Conservation (phyloP, 352 stramenopile genomes). For the Aphanomyces invadans region DNA sequence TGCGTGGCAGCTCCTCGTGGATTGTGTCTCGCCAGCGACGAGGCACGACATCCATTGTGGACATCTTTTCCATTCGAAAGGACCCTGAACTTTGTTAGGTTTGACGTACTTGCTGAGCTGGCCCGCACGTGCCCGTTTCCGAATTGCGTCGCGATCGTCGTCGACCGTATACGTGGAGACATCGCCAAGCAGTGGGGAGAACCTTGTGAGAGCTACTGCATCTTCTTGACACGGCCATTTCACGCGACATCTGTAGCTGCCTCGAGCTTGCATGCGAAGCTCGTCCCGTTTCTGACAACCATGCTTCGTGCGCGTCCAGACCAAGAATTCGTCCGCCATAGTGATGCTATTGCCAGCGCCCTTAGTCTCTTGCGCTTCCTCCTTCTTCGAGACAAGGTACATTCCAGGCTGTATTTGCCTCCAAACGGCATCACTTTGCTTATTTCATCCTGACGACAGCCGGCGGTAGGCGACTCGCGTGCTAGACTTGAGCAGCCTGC, state of each 20-base stretch:
- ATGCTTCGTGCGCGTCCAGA: constrained; percentile 1
- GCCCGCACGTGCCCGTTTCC: constrained; percentile 6
- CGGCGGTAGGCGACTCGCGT: background rate
- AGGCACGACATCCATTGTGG: background rate
- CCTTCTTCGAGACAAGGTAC: constrained; percentile 18
- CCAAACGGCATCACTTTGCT: background rate
- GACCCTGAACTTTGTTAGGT: background rate
- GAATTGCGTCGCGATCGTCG: constrained; percentile 11
- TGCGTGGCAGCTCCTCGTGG: constrained; percentile 8
- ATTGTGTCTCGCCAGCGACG: background rate
- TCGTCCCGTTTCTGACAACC: constrained; percentile 5
- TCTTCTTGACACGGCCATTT: too few relatives aligned
- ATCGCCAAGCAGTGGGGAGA: background rate
- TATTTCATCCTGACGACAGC: background rate
- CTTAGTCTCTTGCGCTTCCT: constrained; percentile 18
- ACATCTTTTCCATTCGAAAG: background rate
- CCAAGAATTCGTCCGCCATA: constrained; percentile 10
- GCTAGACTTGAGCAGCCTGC: background rate
- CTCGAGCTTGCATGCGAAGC: background rate
- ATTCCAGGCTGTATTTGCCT: background rate
- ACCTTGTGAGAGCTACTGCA: too few relatives aligned
- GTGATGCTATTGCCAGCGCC: constrained; percentile 4
- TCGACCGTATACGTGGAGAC: constrained; percentile 15
- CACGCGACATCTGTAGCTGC: too few relatives aligned
- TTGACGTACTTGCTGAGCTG: background rate